A percentile compares a stretch with the other conserved stretches of the same genome.
Evolutionary conservation across 192 early-diverging fungal species (phyloP).

Genomic region (Coemansia sp.): DNA sequence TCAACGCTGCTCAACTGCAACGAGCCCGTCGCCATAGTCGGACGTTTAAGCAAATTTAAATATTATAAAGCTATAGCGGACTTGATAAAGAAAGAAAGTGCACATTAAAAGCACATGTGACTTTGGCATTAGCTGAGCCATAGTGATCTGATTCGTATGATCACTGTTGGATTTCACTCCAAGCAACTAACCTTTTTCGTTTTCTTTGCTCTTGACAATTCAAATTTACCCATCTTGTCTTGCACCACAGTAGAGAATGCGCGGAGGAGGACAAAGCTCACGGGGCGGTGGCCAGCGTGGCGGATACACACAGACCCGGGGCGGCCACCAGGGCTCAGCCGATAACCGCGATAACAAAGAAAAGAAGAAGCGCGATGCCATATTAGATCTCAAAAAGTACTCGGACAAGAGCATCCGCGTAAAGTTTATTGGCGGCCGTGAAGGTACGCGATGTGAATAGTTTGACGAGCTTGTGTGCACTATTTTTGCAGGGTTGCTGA

Average conservation of each 20-base stretch:
- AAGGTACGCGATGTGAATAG: constrained; percentile 63
- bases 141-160: not conserved
- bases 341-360: constrained; percentile 54
- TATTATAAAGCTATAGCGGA: too few species aligned
- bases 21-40: too few species aligned
- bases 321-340: constrained; percentile 46
- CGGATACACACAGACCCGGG: constrained; percentile 56
- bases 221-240: not conserved
- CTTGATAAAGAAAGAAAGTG: too few species aligned
- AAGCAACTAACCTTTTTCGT: not conserved
- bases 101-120: too few species aligned
- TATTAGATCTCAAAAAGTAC: constrained; percentile 93
- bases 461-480: not conserved
- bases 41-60: too few species aligned
- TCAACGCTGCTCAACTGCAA: too few species aligned
- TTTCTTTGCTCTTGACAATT: not conserved
- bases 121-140: too few species aligned
- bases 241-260: constrained; percentile 19
- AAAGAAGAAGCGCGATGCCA: constrained; percentile 82
- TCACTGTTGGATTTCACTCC: not conserved
- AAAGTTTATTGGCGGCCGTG: constrained; percentile 89
- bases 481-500: not conserved
- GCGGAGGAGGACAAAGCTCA: constrained; percentile 55
- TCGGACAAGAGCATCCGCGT: constrained; percentile 88
- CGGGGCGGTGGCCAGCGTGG: constrained; percentile 53